These are phyloP conservation scores for Peterozyma xylosa DNA, from an alignment of 805 yeast genomes.

Conservation along the genomic window DNA sequence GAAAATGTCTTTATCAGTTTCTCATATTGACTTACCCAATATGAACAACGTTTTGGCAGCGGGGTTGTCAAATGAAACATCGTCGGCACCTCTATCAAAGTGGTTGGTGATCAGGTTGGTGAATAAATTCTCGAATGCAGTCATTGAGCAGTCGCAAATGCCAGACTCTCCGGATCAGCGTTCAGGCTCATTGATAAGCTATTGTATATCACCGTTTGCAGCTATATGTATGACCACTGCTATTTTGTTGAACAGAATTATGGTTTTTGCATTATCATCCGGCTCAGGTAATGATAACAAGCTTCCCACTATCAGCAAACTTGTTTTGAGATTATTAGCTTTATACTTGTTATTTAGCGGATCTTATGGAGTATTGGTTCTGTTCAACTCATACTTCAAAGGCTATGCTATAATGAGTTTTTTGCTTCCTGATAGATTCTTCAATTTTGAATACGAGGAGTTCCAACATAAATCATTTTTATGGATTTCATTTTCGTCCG, in stretches of 20 bases:
- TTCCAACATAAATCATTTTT: constrained; percentile 19
- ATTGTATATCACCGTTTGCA: constrained; percentile 43
- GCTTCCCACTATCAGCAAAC: constrained; percentile 21
- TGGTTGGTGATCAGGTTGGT: constrained; percentile 5
- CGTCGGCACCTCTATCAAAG: too few relatives aligned
- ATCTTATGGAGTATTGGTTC: constrained; percentile 25
- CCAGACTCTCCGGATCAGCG: constrained; percentile 20
- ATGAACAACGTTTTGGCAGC: too few relatives aligned
- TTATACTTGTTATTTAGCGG: constrained; percentile 25
- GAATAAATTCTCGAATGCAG: constrained; percentile 21
- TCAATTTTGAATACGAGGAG: constrained; percentile 14
- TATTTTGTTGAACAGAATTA: constrained; percentile 47
- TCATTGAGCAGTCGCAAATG: constrained; percentile 23
- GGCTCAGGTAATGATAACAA: constrained; percentile 24
- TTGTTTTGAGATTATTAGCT: constrained; percentile 30
- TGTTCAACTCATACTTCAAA: constrained; percentile 16
- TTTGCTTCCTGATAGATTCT: constrained; percentile 11
- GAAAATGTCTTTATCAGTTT: too few relatives aligned
- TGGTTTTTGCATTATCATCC: constrained; percentile 45
- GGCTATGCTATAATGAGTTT: constrained; percentile 11
- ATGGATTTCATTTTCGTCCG: constrained; percentile 17
- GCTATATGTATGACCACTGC: constrained; percentile 51
- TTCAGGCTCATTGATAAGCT: constrained; percentile 36
- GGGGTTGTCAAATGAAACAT: too few relatives aligned
- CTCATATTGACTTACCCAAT: too few relatives aligned